These are phyloP conservation scores for Polygonum maritimum DNA, from an alignment of 148 eudicot species.

Conservation along the genomic window DNA sequence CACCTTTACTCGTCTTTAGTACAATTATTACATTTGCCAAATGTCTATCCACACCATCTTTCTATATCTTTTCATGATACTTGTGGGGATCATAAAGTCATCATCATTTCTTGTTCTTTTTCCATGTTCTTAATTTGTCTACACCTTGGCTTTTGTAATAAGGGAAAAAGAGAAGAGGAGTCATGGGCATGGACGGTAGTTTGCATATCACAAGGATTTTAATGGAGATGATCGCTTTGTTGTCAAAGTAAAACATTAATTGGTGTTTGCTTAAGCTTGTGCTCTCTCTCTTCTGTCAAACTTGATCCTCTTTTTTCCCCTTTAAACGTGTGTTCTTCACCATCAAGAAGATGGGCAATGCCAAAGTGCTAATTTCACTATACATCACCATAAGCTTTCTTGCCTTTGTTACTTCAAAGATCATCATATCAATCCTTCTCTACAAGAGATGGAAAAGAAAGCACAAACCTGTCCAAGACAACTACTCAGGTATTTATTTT, in stretches of 20 bases:
- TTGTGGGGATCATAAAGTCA: background rate
- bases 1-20: background rate
- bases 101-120: background rate
- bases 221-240: background rate
- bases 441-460: slow-evolving; percentile 77
- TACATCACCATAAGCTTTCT: slow-evolving; percentile 53
- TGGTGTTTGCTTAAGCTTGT: background rate
- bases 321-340: background rate
- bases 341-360: slow-evolving; percentile 1
- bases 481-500: slow-evolving; percentile 32
- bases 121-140: background rate
- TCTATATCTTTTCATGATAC: background rate
- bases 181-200: background rate
- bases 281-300: no score
- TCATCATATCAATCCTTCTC: slow-evolving; percentile 46
- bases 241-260: background rate
- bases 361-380: background rate
- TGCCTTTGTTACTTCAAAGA: slow-evolving; percentile 62
- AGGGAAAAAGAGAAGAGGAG: background rate
- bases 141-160: background rate
- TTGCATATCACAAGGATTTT: background rate
- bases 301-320: background rate
- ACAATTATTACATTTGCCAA: background rate
- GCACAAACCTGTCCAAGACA: slow-evolving; percentile 49
- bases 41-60: background rate